A percentile compares a stretch with the other conserved stretches of the same genome.
Evolutionary conservation across 2,329 filamentous ascomycete species (phyloP).

Genomic region (Colletotrichum abscissum): DNA sequence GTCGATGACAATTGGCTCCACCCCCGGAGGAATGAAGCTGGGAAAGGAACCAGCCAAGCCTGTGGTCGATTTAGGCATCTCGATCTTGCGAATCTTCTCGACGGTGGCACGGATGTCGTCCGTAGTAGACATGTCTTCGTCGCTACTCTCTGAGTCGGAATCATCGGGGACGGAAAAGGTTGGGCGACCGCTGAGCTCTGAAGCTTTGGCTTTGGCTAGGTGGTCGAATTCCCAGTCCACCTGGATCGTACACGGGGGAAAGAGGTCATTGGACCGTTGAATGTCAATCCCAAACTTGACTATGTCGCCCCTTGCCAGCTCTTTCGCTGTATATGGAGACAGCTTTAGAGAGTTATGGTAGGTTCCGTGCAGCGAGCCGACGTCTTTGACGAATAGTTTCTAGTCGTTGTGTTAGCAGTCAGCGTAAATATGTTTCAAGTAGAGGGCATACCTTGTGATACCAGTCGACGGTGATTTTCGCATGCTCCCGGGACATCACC

Average conservation of each 20-base stretch:
- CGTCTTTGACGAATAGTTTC: slow-evolving; percentile 58
- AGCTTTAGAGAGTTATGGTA: slow-evolving; percentile 52
- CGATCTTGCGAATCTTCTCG: slow-evolving; percentile 10
- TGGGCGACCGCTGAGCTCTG: neutral
- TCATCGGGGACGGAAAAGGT: slow-evolving; percentile 57
- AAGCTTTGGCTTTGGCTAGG: neutral
- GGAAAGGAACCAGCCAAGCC: neutral
- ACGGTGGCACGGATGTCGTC: slow-evolving; percentile 28
- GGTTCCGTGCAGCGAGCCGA: slow-evolving; percentile 65
- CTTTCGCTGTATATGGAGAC: slow-evolving; percentile 25
- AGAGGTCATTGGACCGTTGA: slow-evolving; percentile 46
- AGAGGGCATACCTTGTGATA: slow-evolving; percentile 54
- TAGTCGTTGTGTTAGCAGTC: slow-evolving; percentile 39
- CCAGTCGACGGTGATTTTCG: slow-evolving; percentile 59
- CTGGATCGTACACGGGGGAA: slow-evolving; percentile 51
- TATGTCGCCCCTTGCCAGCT: slow-evolving; percentile 43
- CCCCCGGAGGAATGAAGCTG: neutral
- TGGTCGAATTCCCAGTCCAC: slow-evolving; percentile 45
- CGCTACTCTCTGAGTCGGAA: slow-evolving; percentile 48
- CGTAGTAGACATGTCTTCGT: slow-evolving; percentile 42
- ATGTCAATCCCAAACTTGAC: slow-evolving; percentile 51
- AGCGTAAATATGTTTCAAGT: too few relatives aligned
- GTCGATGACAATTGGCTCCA: slow-evolving; percentile 2
- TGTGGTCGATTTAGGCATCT: neutral
- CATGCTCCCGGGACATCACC: slow-evolving; percentile 78